Base-by-base conservation (phyloP, 139 green algal genomes). In the Chlamydomonas schloesseri region DNA sequence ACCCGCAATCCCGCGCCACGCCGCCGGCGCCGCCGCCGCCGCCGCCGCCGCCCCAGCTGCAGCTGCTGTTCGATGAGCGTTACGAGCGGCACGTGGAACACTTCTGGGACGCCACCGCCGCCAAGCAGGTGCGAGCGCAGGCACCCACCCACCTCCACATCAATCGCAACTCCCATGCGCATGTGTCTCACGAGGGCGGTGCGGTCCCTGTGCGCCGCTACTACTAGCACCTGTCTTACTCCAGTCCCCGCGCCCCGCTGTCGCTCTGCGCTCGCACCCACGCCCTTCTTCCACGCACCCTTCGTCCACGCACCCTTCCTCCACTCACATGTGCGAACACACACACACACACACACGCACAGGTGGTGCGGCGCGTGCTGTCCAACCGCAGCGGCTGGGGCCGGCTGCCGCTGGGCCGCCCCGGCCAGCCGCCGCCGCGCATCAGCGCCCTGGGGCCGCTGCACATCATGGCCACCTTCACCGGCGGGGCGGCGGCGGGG, bases 21-120 rank as follows among this genome's bases (percentile, higher is more conserved):
- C 10, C 23, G 8, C 2, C n/a, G 67, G 57, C 46, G 11, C 0
- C 50, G 6, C 14, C 20, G 29, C 28, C n/a, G 58, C n/a, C 53
- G 34, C 10, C 24, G 10, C 5, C 31, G 67, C 36, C 47, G 17
- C 1, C 50, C 0, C 14, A 23, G 29, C 29, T 26, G 58, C 33
- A 68, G 55, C 57, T 89, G 36, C 42, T 84, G 31, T 80, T 88
- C 70, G 93, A 95, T 60, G 88, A 92, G 46, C 81, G 89, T 21
- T 97, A 92, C 62, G 90, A 93, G 53, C 82, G 65, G 3, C 90
- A 93, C 74, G 37, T 96, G 17, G 91, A 94, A 64, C 83, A 62
- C 60, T 78, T 90, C 17, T 96, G 94, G 93, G 93, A 95, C 64
- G 18, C 68, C 5, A 78, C 55, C n/a, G 69, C 84, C 11, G 60